Evolutionary conservation across 78 protist genomes (phyloP).

Genomic region (Corallochytrium limacisporum): DNA sequence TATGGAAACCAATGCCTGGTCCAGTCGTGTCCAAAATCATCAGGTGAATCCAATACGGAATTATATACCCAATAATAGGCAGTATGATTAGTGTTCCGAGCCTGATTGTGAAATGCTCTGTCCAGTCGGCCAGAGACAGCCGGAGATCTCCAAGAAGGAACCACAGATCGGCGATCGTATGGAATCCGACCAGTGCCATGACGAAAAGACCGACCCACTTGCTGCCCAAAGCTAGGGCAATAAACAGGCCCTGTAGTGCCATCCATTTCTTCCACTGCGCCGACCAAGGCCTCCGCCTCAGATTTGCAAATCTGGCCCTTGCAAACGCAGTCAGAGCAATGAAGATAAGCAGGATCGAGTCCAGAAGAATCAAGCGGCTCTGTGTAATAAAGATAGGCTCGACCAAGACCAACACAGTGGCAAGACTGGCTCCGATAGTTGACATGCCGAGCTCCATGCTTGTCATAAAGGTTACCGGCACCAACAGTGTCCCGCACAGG

Average conservation of each 20-base stretch:
- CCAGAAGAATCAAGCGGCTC: constrained; percentile 25
- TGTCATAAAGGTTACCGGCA: constrained; percentile 6
- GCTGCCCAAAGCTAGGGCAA: constrained; percentile 15
- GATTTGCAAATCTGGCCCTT: background rate
- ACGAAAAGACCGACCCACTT: constrained; percentile 37
- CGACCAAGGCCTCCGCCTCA: background rate
- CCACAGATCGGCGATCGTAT: constrained; percentile 6
- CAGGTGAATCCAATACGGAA: background rate
- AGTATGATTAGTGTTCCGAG: no score
- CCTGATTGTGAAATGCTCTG: no score
- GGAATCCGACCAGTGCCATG: constrained; percentile 17
- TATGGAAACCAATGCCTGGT: no score
- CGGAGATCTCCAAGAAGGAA: background rate
- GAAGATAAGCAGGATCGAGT: constrained; percentile 4
- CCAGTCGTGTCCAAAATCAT: no score
- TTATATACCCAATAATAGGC: background rate
- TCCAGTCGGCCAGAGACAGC: background rate
- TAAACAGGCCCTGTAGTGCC: background rate
- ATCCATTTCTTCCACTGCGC: constrained; percentile 21
- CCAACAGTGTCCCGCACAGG: constrained; percentile 1
- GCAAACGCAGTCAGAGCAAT: background rate
- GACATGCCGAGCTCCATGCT: background rate
- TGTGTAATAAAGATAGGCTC: constrained; percentile 16
- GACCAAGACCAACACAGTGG: constrained; percentile 5
- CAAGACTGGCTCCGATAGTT: background rate